Evolutionary conservation across 768 basidiomycete genomes (phyloP).

Genomic region (Xerocomus spinulosus): DNA sequence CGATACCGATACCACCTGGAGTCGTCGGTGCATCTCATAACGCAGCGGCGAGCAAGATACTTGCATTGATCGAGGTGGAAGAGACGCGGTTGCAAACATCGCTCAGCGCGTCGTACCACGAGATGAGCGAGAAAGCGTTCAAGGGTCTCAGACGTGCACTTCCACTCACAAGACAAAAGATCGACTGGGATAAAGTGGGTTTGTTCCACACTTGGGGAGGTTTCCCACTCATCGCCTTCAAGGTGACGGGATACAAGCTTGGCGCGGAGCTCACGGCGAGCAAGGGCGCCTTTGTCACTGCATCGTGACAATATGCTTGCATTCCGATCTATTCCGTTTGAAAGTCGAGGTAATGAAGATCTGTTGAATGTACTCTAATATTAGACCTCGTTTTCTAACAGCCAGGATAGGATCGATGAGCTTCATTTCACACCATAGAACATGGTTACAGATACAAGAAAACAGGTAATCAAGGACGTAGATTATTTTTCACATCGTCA

Average conservation of each 20-base stretch:
- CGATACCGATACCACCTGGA: constrained; percentile 58
- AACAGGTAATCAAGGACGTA: constrained; percentile 1
- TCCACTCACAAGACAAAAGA: constrained; percentile 87
- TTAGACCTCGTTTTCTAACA: neutral
- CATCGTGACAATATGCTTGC: constrained; percentile 16
- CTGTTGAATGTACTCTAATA: neutral
- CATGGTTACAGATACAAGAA: constrained; percentile 1
- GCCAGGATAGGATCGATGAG: neutral
- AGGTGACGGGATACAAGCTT: constrained; percentile 64
- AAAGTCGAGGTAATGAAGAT: constrained; percentile 7
- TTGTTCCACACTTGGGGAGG: neutral
- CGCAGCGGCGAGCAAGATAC: constrained; percentile 60
- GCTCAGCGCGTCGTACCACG: constrained; percentile 77
- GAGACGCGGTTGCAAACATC: constrained; percentile 76
- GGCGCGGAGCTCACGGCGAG: constrained; percentile 71
- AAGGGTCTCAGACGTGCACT: constrained; percentile 85
- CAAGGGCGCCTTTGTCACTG: constrained; percentile 47
- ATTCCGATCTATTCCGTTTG: neutral
- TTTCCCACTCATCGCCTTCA: neutral
- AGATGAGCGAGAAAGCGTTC: constrained; percentile 93
- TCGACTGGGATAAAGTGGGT: constrained; percentile 91
- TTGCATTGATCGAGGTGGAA: constrained; percentile 79
- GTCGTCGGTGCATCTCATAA: constrained; percentile 48
- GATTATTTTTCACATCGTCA: neutral
- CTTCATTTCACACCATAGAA: neutral